Base-by-base conservation (phyloP, 2,329 filamentous ascomycete genomes). In the Diaporthe sp. region DNA sequence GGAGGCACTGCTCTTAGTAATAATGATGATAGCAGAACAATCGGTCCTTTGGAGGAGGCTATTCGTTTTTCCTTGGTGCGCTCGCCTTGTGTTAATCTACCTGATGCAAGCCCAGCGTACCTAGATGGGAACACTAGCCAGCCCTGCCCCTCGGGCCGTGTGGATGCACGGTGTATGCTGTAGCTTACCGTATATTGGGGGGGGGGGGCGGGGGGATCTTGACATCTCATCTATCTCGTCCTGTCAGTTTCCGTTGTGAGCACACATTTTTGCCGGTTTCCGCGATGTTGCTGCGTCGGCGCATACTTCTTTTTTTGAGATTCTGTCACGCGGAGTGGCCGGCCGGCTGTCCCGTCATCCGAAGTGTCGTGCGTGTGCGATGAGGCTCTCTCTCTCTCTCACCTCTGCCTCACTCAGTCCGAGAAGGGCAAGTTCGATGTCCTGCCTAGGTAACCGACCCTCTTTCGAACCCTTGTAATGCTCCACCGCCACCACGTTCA, bases 161-260 rank as follows among this genome's bases (percentile, higher is more conserved):
- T 68, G 62, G 62, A 39, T 68, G 62, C 62, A 68, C 62, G 62
- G 62, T 68, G 62, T 37, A 51, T 67, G 34, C 34, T 34, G 34
- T 34, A 34, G 34, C 34, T 34, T 8, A 31, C 31, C 31, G 7
- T 34, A 8, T 34, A 34, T 34, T 34, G 6, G 34, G 31, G 28
- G 28, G 28, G 28, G 28, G 28, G 28, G 28, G 28, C 28, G 28
- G 28, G 31, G 31, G 34, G 12, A 51, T 51, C 19, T n/a, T 10
- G 53, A 15, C 53, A 22, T 17, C 8, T 28, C 39, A 42, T 19
- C 44, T 46, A n/a, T 51, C 10, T 28, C 4, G 5, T 31, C 15
- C 53, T 42, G 58, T 61, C 37, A 42, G 37, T 3, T 67, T 46
- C 61, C 34, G 57, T 39, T 37, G 12, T 42, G 22, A 13, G 34